phyloP scores from a whole-genome alignment of 139 green algal species.

The Pycnococcus provasolii region DNA sequence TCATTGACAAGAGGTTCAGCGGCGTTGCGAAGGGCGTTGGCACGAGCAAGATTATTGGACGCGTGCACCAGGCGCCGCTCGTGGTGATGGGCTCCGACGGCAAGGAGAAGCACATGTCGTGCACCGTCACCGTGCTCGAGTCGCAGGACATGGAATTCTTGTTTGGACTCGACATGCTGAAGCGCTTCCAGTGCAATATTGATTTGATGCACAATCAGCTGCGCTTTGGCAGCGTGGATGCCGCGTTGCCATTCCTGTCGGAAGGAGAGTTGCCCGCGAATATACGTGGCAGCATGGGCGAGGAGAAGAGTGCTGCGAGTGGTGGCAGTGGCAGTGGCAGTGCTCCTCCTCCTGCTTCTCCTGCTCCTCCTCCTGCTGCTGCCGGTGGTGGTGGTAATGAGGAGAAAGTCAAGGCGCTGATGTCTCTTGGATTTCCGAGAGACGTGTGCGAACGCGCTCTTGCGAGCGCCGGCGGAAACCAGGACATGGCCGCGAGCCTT shows the following conservation, averaged over 20 bases:
- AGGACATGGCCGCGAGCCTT: too few relatives aligned
- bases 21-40: conserved; percentile 83
- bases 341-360: too few relatives aligned
- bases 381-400: neutral
- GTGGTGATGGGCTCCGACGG: conserved; percentile 31
- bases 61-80: conserved; percentile 55
- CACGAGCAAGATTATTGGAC: conserved; percentile 70
- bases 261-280: neutral
- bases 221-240: conserved; percentile 3
- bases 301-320: neutral
- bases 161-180: conserved; percentile 93
- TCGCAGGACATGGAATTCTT: conserved; percentile 78
- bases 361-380: neutral
- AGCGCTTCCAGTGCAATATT: conserved; percentile 67
- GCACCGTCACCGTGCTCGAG: conserved; percentile 85
- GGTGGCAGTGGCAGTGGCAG: neutral
- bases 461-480: too few relatives aligned
- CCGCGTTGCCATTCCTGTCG: neutral
- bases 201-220: conserved; percentile 44
- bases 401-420: neutral
- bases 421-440: neutral
- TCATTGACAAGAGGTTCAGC: conserved; percentile 79
- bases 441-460: neutral
- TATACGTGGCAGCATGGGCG: neutral
- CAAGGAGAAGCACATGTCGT: conserved; percentile 47